These are phyloP conservation scores for Papiliotrema fonsecae DNA, from an alignment of 1,284 basidiomycete species.

Conservation along the genomic window DNA sequence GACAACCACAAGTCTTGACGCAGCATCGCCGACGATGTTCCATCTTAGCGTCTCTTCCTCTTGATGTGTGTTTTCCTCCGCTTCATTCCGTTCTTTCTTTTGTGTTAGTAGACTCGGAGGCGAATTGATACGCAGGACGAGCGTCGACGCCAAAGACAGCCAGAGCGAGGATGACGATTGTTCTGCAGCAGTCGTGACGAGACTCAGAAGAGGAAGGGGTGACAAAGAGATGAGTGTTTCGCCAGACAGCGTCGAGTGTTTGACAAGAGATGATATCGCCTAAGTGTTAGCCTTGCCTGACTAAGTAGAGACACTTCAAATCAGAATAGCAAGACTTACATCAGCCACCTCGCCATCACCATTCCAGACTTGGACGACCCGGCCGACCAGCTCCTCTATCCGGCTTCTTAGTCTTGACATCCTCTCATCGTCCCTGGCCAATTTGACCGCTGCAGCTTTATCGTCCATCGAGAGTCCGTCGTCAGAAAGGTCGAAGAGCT, in stretches of 20 bases:
- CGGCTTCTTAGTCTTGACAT: conserved; percentile 61
- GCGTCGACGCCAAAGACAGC: conserved; percentile 71
- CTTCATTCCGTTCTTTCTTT: conserved; percentile 28
- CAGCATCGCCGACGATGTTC: conserved; percentile 46
- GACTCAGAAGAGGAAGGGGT: conserved; percentile 67
- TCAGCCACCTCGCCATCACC: conserved; percentile 68
- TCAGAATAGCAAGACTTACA: conserved; percentile 51
- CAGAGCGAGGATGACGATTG: conserved; percentile 72
- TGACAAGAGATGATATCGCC: conserved; percentile 39
- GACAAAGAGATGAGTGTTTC: conserved; percentile 71
- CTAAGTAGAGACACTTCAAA: too few species aligned
- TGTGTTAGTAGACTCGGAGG: conserved; percentile 48
- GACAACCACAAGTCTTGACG: conserved; percentile 61
- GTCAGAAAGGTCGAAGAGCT: conserved; percentile 52
- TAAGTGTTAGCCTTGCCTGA: conserved; percentile 5
- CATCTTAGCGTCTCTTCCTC: conserved; percentile 28
- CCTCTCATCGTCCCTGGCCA: conserved; percentile 61
- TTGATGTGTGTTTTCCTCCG: conserved; percentile 17
- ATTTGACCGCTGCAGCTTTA: conserved; percentile 17
- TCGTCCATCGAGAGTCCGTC: conserved; percentile 50
- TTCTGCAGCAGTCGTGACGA: conserved; percentile 70
- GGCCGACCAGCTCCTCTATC: conserved; percentile 59
- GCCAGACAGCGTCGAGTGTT: conserved; percentile 34
- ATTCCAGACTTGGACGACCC: conserved; percentile 66
- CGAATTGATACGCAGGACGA: conserved; percentile 72